These are phyloP conservation scores for Arthonia radiata DNA, from an alignment of 495 filamentous ascomycete species.

Conservation along the genomic window DNA sequence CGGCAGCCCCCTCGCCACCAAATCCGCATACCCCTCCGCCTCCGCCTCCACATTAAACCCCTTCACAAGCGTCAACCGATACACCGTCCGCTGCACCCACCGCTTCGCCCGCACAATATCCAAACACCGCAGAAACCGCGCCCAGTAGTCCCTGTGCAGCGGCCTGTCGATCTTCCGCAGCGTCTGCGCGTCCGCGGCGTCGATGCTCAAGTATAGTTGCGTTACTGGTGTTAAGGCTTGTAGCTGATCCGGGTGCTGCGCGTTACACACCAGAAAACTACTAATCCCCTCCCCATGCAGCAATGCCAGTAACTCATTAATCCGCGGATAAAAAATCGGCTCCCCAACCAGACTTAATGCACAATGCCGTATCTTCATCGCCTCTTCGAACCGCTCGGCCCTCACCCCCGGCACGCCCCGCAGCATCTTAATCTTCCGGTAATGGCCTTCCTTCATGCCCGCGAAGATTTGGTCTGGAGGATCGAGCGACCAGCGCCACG, in stretches of 20 bases:
- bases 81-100: slow-evolving; percentile 70
- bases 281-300: slow-evolving; percentile 71
- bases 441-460: slow-evolving; percentile 75
- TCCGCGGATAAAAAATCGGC: slow-evolving; percentile 93
- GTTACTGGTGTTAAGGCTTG: slow-evolving; percentile 60
- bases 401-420: slow-evolving; percentile 78
- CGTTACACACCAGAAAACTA: slow-evolving; percentile 90
- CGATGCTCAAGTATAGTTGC: slow-evolving; percentile 86
- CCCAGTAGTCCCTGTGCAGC: slow-evolving; percentile 91
- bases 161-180: slow-evolving; percentile 72
- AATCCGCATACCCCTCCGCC: slow-evolving; percentile 66
- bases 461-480: slow-evolving; percentile 68
- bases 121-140: slow-evolving; percentile 71
- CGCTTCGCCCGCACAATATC: slow-evolving; percentile 69
- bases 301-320: slow-evolving; percentile 67
- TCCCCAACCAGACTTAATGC: slow-evolving; percentile 79
- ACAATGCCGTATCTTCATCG: slow-evolving; percentile 80
- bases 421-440: slow-evolving; percentile 94
- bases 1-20: slow-evolving; percentile 61
- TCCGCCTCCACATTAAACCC: slow-evolving; percentile 92
- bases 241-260: slow-evolving; percentile 87
- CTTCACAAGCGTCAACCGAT: slow-evolving; percentile 86
- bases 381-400: slow-evolving; percentile 75
- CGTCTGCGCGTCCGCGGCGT: slow-evolving; percentile 74
- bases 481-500: slow-evolving; percentile 89